These are phyloP conservation scores for Harringtonia lauricola DNA, from an alignment of 2,329 filamentous ascomycete genomes.

Conservation along the genomic window DNA sequence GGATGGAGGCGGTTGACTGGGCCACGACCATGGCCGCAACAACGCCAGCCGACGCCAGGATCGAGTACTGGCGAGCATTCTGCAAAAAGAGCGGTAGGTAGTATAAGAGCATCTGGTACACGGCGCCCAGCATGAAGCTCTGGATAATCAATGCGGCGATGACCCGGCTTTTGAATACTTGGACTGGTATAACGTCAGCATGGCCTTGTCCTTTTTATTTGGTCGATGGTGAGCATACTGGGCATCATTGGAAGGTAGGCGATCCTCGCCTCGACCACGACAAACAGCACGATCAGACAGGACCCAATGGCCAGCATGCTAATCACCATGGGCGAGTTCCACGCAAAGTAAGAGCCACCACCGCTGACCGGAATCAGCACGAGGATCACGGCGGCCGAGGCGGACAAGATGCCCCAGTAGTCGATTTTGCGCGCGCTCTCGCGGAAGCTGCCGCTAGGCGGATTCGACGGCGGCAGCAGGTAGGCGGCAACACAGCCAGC, in stretches of 20 bases:
- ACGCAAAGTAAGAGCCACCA: slow-evolving; percentile 40
- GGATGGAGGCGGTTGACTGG: slow-evolving; percentile 17
- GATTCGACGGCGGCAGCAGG: slow-evolving; percentile 39
- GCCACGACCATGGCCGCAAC: slow-evolving; percentile 18
- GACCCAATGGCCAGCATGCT: slow-evolving; percentile 34
- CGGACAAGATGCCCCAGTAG: slow-evolving; percentile 42
- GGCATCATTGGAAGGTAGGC: slow-evolving; percentile 12
- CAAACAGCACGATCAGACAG: slow-evolving; percentile 5
- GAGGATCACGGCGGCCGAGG: slow-evolving; percentile 44
- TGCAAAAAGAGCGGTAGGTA: slow-evolving; percentile 21
- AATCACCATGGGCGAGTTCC: slow-evolving; percentile 46
- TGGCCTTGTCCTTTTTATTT: too few species aligned
- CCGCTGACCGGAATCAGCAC: slow-evolving; percentile 54
- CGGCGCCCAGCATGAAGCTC: slow-evolving; percentile 10
- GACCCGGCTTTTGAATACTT: slow-evolving; percentile 7
- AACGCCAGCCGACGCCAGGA: slow-evolving; percentile 18
- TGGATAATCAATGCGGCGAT: slow-evolving; percentile 8
- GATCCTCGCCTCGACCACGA: slow-evolving; percentile 8
- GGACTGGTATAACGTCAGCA: slow-evolving; percentile 6
- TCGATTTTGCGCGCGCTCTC: slow-evolving; percentile 45
- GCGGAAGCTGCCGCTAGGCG: slow-evolving; percentile 22
- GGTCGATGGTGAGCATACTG: background rate
- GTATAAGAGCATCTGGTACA: slow-evolving; percentile 10
- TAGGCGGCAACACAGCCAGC: slow-evolving; percentile 33
- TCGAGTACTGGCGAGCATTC: slow-evolving; percentile 7